These are phyloP conservation scores for Dryas octopetala DNA, from an alignment of 306 rosid species.

Conservation along the genomic window DNA sequence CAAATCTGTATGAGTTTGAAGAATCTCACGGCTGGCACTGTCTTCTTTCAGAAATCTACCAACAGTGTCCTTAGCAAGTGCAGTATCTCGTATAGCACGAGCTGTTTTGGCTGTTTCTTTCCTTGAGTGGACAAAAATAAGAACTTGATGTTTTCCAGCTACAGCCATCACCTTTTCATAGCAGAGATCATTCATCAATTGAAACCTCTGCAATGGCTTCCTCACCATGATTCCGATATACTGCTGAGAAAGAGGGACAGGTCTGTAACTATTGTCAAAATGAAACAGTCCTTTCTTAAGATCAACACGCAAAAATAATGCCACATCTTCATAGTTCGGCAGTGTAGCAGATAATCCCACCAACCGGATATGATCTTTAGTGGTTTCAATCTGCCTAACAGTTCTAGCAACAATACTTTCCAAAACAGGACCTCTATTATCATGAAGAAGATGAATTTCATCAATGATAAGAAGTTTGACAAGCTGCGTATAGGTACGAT, in stretches of 20 bases:
- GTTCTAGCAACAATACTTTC: conserved; percentile 98
- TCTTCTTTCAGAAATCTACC: conserved; percentile 92
- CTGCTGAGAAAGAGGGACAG: conserved; percentile 95
- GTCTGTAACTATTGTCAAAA: conserved; percentile 91
- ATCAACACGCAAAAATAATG: conserved; percentile 84
- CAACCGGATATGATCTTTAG: conserved; percentile 88
- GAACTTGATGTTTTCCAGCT: conserved; percentile 97
- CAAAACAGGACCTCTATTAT: conserved; percentile 95
- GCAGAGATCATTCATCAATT: conserved; percentile 95
- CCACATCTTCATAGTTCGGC: conserved; percentile 90
- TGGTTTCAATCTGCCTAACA: conserved; percentile 89
- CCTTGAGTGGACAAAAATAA: conserved; percentile 93
- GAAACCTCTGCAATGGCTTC: conserved; percentile 98
- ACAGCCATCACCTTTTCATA: conserved; percentile 90
- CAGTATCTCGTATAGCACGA: conserved; percentile 90
- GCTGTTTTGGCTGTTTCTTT: conserved; percentile 99
- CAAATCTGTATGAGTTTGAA: conserved; percentile 86
- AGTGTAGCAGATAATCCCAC: conserved; percentile 97
- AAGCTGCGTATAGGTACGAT: conserved; percentile 89
- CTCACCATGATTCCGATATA: conserved; percentile 84
- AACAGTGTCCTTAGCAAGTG: conserved; percentile 91
- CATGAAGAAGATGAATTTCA: conserved; percentile 97
- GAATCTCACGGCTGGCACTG: conserved; percentile 97
- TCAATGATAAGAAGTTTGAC: conserved; percentile 90
- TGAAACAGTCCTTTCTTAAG: conserved; percentile 62